These are phyloP conservation scores for Crithidia thermophila DNA, from an alignment of 208 protist species.

Conservation along the genomic window DNA sequence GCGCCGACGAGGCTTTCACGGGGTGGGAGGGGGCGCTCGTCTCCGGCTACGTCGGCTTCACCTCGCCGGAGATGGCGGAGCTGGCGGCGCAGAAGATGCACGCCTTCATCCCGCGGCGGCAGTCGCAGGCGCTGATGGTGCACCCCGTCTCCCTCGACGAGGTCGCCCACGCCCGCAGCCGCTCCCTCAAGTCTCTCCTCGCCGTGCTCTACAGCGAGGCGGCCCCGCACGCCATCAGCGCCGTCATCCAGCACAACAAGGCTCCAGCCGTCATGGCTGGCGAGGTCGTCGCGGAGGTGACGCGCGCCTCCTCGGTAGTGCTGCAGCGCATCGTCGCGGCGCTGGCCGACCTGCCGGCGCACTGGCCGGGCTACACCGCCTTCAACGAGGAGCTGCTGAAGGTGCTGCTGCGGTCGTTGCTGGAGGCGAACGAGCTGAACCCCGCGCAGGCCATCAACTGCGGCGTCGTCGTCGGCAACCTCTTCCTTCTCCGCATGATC, in stretches of 20 bases:
- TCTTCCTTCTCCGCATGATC: conserved; percentile 58
- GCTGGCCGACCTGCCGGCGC: conserved; percentile 34
- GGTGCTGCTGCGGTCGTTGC: conserved; percentile 51
- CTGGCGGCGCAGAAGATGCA: conserved; percentile 81
- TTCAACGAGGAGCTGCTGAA: conserved; percentile 72
- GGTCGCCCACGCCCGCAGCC: conserved; percentile 42
- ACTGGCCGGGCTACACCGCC: conserved; percentile 33
- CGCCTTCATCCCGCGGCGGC: conserved; percentile 78
- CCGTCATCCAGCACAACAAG: conserved; percentile 29
- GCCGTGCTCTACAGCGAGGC: conserved; percentile 37
- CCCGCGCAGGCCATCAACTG: conserved; percentile 54
- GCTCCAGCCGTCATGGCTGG: conserved; percentile 30
- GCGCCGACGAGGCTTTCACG: conserved; percentile 80
- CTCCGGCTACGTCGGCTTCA: conserved; percentile 80
- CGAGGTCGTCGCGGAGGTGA: conserved; percentile 59
- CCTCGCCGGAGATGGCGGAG: conserved; percentile 61
- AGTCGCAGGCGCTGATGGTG: conserved; percentile 68
- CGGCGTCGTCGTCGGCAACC: conserved; percentile 55
- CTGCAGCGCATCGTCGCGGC: conserved; percentile 46
- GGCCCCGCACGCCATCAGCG: conserved; percentile 31
- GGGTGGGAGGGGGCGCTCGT: conserved; percentile 40
- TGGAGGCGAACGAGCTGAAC: conserved; percentile 42
- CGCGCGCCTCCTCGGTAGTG: conserved; percentile 39
- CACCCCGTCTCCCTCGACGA: conserved; percentile 48
- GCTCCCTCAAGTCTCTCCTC: conserved; percentile 35